Evolutionary conservation across 805 yeast species (phyloP), one percentile per base, ranked within the genome.

Genomic region (Metschnikowia kunwiensis): DNA sequence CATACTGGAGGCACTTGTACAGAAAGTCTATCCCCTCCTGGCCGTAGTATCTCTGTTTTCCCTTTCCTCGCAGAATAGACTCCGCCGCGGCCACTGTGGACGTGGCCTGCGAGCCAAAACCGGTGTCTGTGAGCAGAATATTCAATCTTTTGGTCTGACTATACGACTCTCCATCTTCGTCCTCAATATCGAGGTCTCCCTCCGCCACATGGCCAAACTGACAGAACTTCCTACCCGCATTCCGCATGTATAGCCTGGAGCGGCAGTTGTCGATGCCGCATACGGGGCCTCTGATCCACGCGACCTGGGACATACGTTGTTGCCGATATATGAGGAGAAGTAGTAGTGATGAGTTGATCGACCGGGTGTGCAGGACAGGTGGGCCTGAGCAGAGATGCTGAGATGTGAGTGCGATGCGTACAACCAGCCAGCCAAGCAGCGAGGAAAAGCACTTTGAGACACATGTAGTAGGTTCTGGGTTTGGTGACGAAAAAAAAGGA

Each of bases 191-290:
- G 18, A 83, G 54, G 44, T 80, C 83, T 23, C 89, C 88, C 46
- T 81, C 91, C 59, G 77, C 75, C 14, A 89, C 88, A 61, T 91
- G 98, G 5, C 97, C 97, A 53, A 75, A 82, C 51, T 85, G 91
- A 57, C 98, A 91, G 8, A 89, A 81, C 38, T 80, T 73, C 33
- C 77, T 77, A 17, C 98, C 98, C 51, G 84, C 86, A 3, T 78
- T 63, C 20, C 76, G 59, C 33, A 82, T 72, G 77, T 86, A 91
- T 33, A 81, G 72, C 24, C 78, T 64, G 1, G 96, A 84, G 4
- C 84, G 77, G 61, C 98, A 91, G 65, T 91, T 91, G 45, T 84
- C 89, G 2, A 80, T 79, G 1, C 97, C 97, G 70, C 98, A 91
- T 5, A 82, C 61, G 4, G 85, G 82, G 2, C 98, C 97, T 47